Evolutionary conservation across 2,329 filamentous ascomycete species (phyloP).

Genomic region (Paecilomyces formosus): DNA sequence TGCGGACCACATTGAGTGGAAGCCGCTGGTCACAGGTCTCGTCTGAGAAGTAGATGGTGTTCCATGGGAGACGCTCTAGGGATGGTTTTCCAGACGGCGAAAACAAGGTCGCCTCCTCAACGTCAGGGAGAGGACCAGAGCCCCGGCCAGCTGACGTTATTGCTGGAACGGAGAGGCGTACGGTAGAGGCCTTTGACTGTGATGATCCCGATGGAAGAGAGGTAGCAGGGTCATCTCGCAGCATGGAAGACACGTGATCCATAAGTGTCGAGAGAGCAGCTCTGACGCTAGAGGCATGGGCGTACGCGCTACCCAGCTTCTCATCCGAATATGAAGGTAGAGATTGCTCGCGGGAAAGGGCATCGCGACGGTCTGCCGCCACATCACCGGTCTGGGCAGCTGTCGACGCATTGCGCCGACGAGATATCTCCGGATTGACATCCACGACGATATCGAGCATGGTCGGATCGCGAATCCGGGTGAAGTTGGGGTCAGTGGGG

Average conservation of each 20-base stretch:
- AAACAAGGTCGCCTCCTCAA: constrained; percentile 45
- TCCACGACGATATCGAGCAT: constrained; percentile 69
- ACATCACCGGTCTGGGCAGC: constrained; percentile 17
- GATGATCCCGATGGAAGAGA: constrained; percentile 20
- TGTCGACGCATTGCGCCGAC: constrained; percentile 23
- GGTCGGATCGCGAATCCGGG: constrained; percentile 63
- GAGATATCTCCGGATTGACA: constrained; percentile 29
- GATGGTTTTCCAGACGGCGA: constrained; percentile 29
- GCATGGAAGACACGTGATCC: constrained; percentile 44
- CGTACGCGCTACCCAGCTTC: constrained; percentile 16
- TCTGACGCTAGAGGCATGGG: constrained; percentile 28
- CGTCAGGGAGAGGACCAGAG: constrained; percentile 62
- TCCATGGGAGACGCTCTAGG: constrained; percentile 56
- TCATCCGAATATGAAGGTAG: constrained; percentile 15
- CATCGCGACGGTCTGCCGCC: constrained; percentile 14
- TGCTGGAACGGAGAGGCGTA: constrained; percentile 40
- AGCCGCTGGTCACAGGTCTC: constrained; percentile 57
- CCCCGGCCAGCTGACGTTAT: constrained; percentile 44
- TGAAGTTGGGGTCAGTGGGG: constrained; percentile 72
- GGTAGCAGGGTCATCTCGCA: constrained; percentile 35
- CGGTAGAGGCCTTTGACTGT: constrained; percentile 20
- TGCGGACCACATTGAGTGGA: constrained; percentile 42
- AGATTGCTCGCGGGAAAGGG: constrained; percentile 11
- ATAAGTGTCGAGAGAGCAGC: constrained; percentile 41
- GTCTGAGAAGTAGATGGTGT: constrained; percentile 61